Evolutionary conservation across 73 alveolate species (phyloP).

Genomic region (Urostyla sp.): DNA sequence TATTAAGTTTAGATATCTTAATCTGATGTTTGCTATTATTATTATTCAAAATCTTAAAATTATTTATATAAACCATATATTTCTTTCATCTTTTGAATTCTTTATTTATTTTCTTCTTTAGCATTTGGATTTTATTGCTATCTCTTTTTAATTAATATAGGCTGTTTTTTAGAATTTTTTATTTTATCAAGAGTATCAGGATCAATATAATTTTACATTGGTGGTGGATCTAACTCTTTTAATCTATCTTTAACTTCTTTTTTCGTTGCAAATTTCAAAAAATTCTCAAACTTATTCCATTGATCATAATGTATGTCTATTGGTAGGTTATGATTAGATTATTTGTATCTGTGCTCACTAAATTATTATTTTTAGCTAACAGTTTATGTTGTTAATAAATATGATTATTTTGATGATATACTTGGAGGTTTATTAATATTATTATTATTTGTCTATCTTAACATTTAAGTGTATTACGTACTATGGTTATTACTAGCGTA

Average conservation of each 20-base stretch:
- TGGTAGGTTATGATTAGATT: background rate
- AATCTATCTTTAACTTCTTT: conserved; percentile 62
- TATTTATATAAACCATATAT: conserved; percentile 52
- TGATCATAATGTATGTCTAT: conserved; percentile 58
- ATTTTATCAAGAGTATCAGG: conserved; percentile 59
- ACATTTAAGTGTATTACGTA: conserved; percentile 10
- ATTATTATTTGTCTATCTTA: background rate
- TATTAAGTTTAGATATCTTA: background rate
- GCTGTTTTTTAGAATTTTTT: conserved; percentile 55
- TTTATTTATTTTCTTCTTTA: conserved; percentile 46
- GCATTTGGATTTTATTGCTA: conserved; percentile 24
- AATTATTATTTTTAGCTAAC: conserved; percentile 21
- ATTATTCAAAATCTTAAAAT: conserved; percentile 1
- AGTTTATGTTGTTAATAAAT: conserved; percentile 38
- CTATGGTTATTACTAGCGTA: conserved; percentile 7
- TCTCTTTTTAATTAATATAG: conserved; percentile 15
- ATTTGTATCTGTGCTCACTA: conserved; percentile 22
- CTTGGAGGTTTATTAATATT: background rate
- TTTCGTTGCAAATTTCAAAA: conserved; percentile 60
- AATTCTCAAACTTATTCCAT: conserved; percentile 72
- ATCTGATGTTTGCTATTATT: background rate
- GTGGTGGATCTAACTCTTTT: conserved; percentile 71
- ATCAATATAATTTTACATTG: conserved; percentile 55
- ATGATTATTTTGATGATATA: background rate
- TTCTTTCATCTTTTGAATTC: conserved; percentile 62